Base-by-base conservation (phyloP, 2,329 filamentous ascomycete genomes). In the Epichloe elymi region DNA sequence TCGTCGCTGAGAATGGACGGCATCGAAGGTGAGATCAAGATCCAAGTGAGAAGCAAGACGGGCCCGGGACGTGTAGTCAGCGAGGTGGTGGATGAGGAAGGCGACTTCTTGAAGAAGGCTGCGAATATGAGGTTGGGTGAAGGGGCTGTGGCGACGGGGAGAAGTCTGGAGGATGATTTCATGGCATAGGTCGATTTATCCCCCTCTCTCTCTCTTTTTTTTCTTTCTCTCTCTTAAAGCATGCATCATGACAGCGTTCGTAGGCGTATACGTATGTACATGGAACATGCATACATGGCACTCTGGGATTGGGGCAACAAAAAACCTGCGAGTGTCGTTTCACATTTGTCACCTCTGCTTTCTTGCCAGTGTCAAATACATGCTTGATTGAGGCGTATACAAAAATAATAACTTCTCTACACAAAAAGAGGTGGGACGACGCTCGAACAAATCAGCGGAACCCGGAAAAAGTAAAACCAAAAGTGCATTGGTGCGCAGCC, bases 21-120 rank as follows among this genome's bases (percentile, higher is more conserved):
- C 45, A 72, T 80, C 10, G 67, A 71, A 14, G 77, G 75, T 15
- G 76, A 80, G 55, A 72, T 81, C 23, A 74, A 75, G 56, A 75
- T 80, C 8, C 71, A 76, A 55, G 70, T 79, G 6, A 71, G 73
- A 30, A 66, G 65, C 6, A 60, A 59, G 36, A 59, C 55, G 12
- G 60, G 63, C 4, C 51, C 53, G 26, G 49, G 51, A 4, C 20
- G 49, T 33, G 48, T 49, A 11, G 40, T 37, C 14, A 41, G 37
- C n/a, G 45, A 51, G 41, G 36, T 17, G 33, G 46, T 3, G 49
- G 30, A 26, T 15, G 40, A 46, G 12, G 26, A 49, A 5, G 38
- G 33, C n/a, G 59, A 73, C 36, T 61, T 76, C n/a, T 66, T 72
- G 12, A 69, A 70, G 45, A 68, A 70, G 56, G 66, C 71, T 37